phyloP scores from a whole-genome alignment of 495 filamentous ascomycete genomes.

The Oidiodendron maius region DNA sequence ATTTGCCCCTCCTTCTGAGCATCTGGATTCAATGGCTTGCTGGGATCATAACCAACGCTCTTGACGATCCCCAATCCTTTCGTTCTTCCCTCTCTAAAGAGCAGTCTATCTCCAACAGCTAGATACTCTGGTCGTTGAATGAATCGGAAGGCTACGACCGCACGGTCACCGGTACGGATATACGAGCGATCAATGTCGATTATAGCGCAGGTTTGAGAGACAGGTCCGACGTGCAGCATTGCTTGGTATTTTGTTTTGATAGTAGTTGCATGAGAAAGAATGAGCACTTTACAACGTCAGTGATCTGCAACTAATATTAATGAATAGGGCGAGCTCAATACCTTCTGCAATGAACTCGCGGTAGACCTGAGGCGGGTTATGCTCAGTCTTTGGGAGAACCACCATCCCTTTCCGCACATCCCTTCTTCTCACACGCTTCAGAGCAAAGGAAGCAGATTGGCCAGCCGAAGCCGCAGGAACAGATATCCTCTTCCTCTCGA shows the following conservation, averaged over 20 bases:
- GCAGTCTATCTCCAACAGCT: constrained; percentile 75
- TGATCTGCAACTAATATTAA: too few relatives aligned
- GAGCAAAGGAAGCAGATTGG: constrained; percentile 86
- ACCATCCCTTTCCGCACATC: constrained; percentile 99
- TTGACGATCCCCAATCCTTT: constrained; percentile 96
- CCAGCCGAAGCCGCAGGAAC: constrained; percentile 88
- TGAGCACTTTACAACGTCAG: constrained; percentile 57
- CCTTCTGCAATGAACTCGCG: constrained; percentile 92
- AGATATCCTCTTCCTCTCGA: constrained; percentile 89
- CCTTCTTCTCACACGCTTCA: constrained; percentile 79
- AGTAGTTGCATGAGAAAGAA: constrained; percentile 94
- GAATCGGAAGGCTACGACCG: constrained; percentile 88
- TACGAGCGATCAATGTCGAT: constrained; percentile 97
- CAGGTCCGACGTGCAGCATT: constrained; percentile 95
- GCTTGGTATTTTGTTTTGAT: constrained; percentile 98
- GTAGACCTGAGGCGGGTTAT: constrained; percentile 70
- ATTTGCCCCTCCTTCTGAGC: constrained; percentile 3
- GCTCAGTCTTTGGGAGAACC: constrained; percentile 76
- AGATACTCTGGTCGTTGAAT: constrained; percentile 96
- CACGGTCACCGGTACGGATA: constrained; percentile 89
- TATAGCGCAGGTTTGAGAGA: constrained; percentile 93
- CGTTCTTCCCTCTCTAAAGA: constrained; percentile 92
- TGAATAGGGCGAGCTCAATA: constrained; percentile 30
- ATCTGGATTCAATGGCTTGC: constrained; percentile 20
- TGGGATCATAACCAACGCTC: constrained; percentile 76